A percentile compares a stretch with the other conserved stretches of the same genome.
Conservation (phyloP, 129 eudicot genomes). For the Artemisia argyi region DNA sequence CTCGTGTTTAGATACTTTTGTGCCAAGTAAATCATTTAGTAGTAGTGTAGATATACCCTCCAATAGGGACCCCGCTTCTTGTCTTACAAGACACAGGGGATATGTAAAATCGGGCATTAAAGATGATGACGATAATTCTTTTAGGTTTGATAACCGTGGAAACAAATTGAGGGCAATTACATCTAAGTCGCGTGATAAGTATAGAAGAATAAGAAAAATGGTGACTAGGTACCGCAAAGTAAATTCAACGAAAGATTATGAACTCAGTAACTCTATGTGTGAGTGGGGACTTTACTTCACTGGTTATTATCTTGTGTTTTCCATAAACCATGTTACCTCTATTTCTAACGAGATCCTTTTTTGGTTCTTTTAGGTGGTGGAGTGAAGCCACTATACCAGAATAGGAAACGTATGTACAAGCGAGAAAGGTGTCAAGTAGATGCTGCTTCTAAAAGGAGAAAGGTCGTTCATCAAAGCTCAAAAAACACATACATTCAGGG, state of each 20-base stretch:
- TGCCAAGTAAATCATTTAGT: slow-evolving; percentile 48
- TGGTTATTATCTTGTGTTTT: not conserved
- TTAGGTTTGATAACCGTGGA: slow-evolving; percentile 40
- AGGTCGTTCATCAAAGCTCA: slow-evolving; percentile 35
- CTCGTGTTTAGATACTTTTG: slow-evolving; percentile 47
- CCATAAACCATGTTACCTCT: not conserved
- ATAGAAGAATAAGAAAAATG: slow-evolving; percentile 67
- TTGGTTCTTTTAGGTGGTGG: slow-evolving; percentile 37
- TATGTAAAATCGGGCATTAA: slow-evolving; percentile 61
- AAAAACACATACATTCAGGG: not conserved
- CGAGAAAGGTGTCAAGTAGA: slow-evolving; percentile 35
- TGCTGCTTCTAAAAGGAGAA: slow-evolving; percentile 59
- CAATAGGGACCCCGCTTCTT: slow-evolving; percentile 35
- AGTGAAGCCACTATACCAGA: slow-evolving; percentile 38
- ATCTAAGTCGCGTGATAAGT: slow-evolving; percentile 50
- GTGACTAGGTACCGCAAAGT: slow-evolving; percentile 63
- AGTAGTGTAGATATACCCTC: slow-evolving; percentile 54
- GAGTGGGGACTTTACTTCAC: slow-evolving; percentile 30
- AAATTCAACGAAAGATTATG: slow-evolving; percentile 59
- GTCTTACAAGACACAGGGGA: slow-evolving; percentile 29
- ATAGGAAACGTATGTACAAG: slow-evolving; percentile 53
- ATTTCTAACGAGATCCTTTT: not conserved
- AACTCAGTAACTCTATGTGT: slow-evolving; percentile 41
- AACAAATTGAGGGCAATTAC: slow-evolving; percentile 55
- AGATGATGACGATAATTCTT: slow-evolving; percentile 83